A percentile compares a stretch with the other conserved stretches of the same genome.
Evolutionary conservation across 2,329 filamentous ascomycete genomes (phyloP).

Genomic region (Amesomyces nigricolor): DNA sequence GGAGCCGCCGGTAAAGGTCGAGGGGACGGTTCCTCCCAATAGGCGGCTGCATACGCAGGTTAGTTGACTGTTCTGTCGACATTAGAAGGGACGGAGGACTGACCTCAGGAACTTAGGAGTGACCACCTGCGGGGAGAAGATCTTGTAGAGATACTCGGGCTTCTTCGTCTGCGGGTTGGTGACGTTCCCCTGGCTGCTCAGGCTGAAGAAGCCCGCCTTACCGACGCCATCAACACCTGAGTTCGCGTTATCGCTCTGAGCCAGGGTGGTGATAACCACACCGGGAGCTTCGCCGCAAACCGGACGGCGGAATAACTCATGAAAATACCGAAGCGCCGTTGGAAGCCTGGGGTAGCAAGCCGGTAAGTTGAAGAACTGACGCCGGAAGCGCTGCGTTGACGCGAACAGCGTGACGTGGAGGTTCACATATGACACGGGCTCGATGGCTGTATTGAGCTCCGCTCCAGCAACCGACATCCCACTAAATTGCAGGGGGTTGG

Average conservation of each 20-base stretch:
- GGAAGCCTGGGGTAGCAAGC: slow-evolving; percentile 27
- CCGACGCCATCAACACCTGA: slow-evolving; percentile 57
- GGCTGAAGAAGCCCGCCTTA: slow-evolving; percentile 74
- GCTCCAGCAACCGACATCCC: slow-evolving; percentile 57
- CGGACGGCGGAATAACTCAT: no score
- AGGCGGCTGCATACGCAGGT: background rate
- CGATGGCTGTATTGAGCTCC: slow-evolving; percentile 65
- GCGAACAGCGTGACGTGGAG: slow-evolving; percentile 89
- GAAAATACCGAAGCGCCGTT: no score
- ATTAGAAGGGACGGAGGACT: background rate
- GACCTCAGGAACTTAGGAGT: slow-evolving; percentile 47
- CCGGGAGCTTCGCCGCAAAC: slow-evolving; percentile 54
- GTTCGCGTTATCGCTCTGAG: slow-evolving; percentile 47
- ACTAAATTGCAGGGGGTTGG: slow-evolving; percentile 77
- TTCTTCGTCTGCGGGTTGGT: slow-evolving; percentile 53
- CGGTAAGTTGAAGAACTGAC: slow-evolving; percentile 64
- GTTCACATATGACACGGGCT: slow-evolving; percentile 76
- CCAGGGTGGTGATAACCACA: slow-evolving; percentile 77
- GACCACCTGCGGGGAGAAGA: slow-evolving; percentile 54
- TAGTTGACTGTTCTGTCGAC: background rate
- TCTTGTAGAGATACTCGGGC: slow-evolving; percentile 58
- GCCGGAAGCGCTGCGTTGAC: slow-evolving; percentile 65
- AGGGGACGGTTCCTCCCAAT: background rate
- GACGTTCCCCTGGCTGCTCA: slow-evolving; percentile 65
- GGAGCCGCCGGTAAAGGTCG: slow-evolving; percentile 5